Percentiles rank a stretch among this genome's conserved stretches.
These are phyloP conservation scores for Phytopythium kandeliae DNA, from an alignment of 352 stramenopile species.

Conservation along the genomic window DNA sequence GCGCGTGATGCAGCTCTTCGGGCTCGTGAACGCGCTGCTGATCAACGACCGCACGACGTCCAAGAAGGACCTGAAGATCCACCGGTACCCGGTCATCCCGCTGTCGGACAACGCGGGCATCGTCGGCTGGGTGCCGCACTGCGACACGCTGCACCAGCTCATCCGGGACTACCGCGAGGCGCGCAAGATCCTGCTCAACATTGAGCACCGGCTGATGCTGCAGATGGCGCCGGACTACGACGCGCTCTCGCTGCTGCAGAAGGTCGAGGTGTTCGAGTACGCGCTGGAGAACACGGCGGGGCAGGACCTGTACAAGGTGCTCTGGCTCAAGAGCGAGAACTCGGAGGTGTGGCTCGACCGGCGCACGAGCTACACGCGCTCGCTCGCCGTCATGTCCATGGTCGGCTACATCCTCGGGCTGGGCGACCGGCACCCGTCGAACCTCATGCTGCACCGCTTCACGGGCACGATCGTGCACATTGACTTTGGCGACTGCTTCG, in stretches of 20 bases:
- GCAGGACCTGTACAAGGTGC: conserved; percentile 97
- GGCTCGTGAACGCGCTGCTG: conserved; percentile 98
- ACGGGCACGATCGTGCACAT: conserved; percentile 98
- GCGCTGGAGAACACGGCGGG: conserved; percentile 91
- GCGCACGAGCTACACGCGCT: conserved; percentile 96
- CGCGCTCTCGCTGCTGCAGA: conserved; percentile 94
- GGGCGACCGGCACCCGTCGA: conserved; percentile 98
- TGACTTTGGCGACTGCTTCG: conserved; percentile 96
- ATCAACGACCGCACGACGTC: conserved; percentile 94
- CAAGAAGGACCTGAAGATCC: conserved; percentile 97
- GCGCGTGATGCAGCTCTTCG: conserved; percentile 99
- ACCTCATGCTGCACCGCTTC: conserved; percentile 98
- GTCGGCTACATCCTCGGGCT: conserved; percentile 98
- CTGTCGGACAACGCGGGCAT: conserved; percentile 98
- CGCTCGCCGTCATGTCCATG: conserved; percentile 99
- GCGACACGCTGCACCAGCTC: conserved; percentile 97
- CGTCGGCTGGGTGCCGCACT: conserved; percentile 97
- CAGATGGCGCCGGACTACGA: conserved; percentile 95
- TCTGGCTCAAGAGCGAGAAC: conserved; percentile 95
- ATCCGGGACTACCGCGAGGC: conserved; percentile 93
- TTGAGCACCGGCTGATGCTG: conserved; percentile 90
- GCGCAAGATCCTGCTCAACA: conserved; percentile 90
- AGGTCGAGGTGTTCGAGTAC: conserved; percentile 97
- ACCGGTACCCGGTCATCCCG: conserved; percentile 97
- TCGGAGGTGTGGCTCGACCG: conserved; percentile 98